Base-by-base conservation (phyloP, 352 stramenopile species). In the Pythium apleroticum region DNA sequence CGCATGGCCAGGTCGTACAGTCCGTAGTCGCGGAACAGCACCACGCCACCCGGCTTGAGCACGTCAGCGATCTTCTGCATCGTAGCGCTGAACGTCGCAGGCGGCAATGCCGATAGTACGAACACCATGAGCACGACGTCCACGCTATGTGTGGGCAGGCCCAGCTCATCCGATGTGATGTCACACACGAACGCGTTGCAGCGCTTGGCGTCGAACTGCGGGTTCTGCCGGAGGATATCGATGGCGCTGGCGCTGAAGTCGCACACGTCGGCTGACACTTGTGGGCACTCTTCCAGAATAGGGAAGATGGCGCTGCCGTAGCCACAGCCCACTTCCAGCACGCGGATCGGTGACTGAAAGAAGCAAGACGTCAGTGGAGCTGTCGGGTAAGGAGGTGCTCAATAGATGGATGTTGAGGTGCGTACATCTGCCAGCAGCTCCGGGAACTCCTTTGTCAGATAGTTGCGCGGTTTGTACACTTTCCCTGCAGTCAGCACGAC, bases 301-400 rank as follows among this genome's bases (percentile, higher is more conserved):
- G 89, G 87, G 64, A 96, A 86, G 57, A 93, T 91, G 52, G 85
- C 84, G 61, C 89, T 96, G 43, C 89, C 89, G 66, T 95, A 96
- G 50, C 89, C 87, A 67, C 89, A 96, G 28, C 89, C 87, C 14
- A 96, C 75, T 64, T 96, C 87, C 31, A 96, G 68, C 0, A 96
- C 70, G 17, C 79, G 63, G 22, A 89, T 53, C 8, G 67, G 64
- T 6, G 77, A 58, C 48, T 69, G 35, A 4, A 12, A 59, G 10
- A 17, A 57, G 11, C 10, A 59, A 37, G 15, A 39, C 45, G 19
- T 50, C 31, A 52, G 43, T 0, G 5, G 43, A 57, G 15, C 24
- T 20, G 20, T 52, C 14, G 20, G 37, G 19, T n/a, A 3, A n/a
- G 0, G 41, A 48, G 15, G n/a, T 9, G 41, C 17, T 48, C 17